phyloP scores from a whole-genome alignment of 2,329 filamentous ascomycete species.

The Westerdykella ornata region DNA sequence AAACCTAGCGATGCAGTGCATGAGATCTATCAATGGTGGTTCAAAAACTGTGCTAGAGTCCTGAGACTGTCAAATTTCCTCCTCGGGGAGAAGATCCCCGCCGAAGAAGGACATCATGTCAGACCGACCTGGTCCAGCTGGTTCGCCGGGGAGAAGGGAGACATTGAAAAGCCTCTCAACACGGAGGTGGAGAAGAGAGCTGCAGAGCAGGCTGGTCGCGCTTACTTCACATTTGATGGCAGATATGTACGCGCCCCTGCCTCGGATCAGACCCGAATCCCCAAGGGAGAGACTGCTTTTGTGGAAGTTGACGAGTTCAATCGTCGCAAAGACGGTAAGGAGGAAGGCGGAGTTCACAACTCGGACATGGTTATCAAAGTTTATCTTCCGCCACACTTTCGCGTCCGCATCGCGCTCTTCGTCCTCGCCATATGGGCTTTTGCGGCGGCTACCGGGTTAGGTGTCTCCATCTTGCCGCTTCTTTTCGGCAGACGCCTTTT shows the following conservation, averaged over 20 bases:
- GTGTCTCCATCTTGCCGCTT: conserved; percentile 78
- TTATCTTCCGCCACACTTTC: conserved; percentile 80
- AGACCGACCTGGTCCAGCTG: conserved; percentile 55
- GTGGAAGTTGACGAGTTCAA: conserved; percentile 65
- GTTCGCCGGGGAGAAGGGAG: conserved; percentile 43
- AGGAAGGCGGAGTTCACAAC: conserved; percentile 36
- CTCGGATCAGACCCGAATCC: conserved; percentile 89
- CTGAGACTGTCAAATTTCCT: conserved; percentile 86
- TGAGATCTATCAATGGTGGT: conserved; percentile 92
- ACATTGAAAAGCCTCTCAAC: conserved; percentile 33
- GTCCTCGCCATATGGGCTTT: conserved; percentile 90
- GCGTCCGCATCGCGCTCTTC: conserved; percentile 71
- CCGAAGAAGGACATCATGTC: conserved; percentile 70
- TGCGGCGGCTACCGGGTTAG: conserved; percentile 78
- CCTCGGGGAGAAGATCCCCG: conserved; percentile 71
- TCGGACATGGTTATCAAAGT: conserved; percentile 47
- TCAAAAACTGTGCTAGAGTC: conserved; percentile 72
- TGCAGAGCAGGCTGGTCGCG: conserved; percentile 23
- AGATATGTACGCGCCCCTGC: conserved; percentile 86
- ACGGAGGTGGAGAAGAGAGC: conserved; percentile 34
- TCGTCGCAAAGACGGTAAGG: conserved; percentile 55
- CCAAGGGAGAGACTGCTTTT: conserved; percentile 76
- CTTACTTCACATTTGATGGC: conserved; percentile 61
- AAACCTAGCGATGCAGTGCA: conserved; percentile 80
- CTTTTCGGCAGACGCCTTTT: conserved; percentile 78